Percentiles rank a stretch among this genome's conserved stretches.
Conservation (phyloP, 2,329 filamentous ascomycete genomes). For the Phyllosticta citribraziliensis region DNA sequence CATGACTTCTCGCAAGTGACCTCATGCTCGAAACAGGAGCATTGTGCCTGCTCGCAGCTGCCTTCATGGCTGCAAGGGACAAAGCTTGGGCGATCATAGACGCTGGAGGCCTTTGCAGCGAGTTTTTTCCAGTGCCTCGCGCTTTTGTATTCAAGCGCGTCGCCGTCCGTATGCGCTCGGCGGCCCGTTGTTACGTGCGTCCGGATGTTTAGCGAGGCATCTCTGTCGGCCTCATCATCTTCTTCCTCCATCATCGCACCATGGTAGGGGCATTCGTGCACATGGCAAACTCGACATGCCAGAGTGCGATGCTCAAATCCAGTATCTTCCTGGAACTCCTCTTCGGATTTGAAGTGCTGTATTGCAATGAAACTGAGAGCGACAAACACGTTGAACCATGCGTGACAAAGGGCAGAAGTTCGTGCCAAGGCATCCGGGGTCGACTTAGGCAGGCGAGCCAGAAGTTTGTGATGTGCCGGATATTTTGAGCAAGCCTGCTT, state of each 20-base stretch:
- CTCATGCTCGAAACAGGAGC: slow-evolving; percentile 51
- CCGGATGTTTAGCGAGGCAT: slow-evolving; percentile 11
- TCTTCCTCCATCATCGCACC: slow-evolving; percentile 28
- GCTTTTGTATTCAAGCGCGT: not conserved
- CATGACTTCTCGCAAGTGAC: slow-evolving; percentile 68
- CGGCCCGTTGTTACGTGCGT: slow-evolving; percentile 15
- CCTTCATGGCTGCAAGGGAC: slow-evolving; percentile 63
- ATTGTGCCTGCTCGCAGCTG: slow-evolving; percentile 48
- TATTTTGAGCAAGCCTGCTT: not conserved
- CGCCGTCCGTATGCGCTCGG: slow-evolving; percentile 3
- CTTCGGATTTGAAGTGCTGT: not conserved
- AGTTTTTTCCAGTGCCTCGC: slow-evolving; percentile 15
- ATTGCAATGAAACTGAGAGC: slow-evolving; percentile 34
- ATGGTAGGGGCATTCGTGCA: slow-evolving; percentile 32
- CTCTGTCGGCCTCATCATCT: not conserved
- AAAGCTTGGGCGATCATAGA: slow-evolving; percentile 47
- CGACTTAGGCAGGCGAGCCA: slow-evolving; percentile 17
- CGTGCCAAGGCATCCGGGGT: slow-evolving; percentile 18
- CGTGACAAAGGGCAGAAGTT: slow-evolving; percentile 27
- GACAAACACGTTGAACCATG: slow-evolving; percentile 24
- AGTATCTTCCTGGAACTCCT: not conserved
- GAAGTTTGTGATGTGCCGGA: slow-evolving; percentile 12
- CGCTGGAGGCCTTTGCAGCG: slow-evolving; percentile 41
- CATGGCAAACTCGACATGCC: slow-evolving; percentile 23
- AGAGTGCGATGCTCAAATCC: slow-evolving; percentile 16